A percentile compares a stretch with the other conserved stretches of the same genome.
phyloP scores from a whole-genome alignment of 2,329 filamentous ascomycete species.

The Achaetomium macrosporum region DNA sequence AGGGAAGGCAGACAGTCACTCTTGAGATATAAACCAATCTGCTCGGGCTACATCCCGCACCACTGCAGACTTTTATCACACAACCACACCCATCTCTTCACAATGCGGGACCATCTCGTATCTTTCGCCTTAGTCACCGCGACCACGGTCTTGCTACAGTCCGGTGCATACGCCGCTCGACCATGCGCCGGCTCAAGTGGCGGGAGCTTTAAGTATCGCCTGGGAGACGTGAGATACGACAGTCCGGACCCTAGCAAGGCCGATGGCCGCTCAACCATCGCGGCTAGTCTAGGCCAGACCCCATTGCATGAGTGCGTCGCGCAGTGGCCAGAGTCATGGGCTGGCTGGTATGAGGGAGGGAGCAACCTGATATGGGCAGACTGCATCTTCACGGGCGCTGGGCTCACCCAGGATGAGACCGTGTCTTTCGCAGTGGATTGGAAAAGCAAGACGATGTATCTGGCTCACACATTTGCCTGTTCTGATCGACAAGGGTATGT shows the following conservation, averaged over 20 bases:
- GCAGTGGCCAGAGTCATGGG: conserved; percentile 32
- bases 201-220: conserved; percentile 24
- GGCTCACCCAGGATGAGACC: conserved; percentile 27
- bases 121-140: conserved; percentile 8
- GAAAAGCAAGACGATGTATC: conserved; percentile 29
- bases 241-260: conserved; percentile 23
- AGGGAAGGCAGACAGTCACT: background rate
- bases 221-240: conserved; percentile 30
- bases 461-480: conserved; percentile 32
- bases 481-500: conserved; percentile 25
- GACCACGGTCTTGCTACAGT: conserved; percentile 8
- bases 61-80: background rate
- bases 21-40: background rate
- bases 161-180: conserved; percentile 22
- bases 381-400: conserved; percentile 33
- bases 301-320: conserved; percentile 33
- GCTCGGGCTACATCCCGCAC: background rate
- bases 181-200: conserved; percentile 18
- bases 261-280: conserved; percentile 26
- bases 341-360: conserved; percentile 28
- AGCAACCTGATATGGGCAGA: conserved; percentile 32
- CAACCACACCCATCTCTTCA: conserved; percentile 3
- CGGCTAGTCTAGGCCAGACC: conserved; percentile 24
- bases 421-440: conserved; percentile 32
- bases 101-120: conserved; percentile 16